These are phyloP conservation scores for Perilla frutescens DNA, from an alignment of 257 asterid species.

Conservation along the genomic window DNA sequence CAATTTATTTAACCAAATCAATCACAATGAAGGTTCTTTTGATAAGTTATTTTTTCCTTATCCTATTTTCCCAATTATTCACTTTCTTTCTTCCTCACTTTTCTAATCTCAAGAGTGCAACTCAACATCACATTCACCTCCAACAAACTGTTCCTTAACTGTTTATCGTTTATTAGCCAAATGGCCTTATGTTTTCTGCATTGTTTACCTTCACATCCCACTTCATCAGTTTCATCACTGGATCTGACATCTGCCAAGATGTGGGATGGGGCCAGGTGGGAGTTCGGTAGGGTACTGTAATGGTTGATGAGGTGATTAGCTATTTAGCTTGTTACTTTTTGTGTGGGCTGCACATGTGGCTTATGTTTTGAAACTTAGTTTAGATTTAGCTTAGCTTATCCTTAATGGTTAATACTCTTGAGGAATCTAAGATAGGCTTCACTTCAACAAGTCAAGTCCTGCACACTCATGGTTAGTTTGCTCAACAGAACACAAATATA, in stretches of 20 bases:
- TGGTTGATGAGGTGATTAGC: not conserved
- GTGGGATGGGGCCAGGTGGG: too few species aligned
- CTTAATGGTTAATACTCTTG: not conserved
- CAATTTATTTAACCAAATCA: not conserved
- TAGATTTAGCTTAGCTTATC: not conserved
- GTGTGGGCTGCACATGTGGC: not conserved
- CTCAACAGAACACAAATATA: not conserved
- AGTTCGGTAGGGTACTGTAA: not conserved
- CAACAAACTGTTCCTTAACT: not conserved
- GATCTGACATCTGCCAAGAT: not conserved
- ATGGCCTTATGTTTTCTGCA: not conserved
- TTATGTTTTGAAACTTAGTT: not conserved
- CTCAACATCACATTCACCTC: not conserved
- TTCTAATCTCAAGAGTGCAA: not conserved
- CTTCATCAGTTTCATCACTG: not conserved
- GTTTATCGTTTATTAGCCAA: not conserved
- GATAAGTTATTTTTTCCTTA: too few species aligned
- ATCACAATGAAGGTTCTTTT: not conserved
- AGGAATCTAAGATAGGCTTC: not conserved
- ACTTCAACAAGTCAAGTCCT: constrained; percentile 1
- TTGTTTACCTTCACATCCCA: not conserved
- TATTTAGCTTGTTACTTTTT: not conserved
- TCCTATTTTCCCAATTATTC: not conserved
- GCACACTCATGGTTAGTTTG: not conserved
- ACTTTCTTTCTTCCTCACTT: not conserved